phyloP scores from a whole-genome alignment of 2,329 filamentous ascomycete species.

The Colletotrichum horii region DNA sequence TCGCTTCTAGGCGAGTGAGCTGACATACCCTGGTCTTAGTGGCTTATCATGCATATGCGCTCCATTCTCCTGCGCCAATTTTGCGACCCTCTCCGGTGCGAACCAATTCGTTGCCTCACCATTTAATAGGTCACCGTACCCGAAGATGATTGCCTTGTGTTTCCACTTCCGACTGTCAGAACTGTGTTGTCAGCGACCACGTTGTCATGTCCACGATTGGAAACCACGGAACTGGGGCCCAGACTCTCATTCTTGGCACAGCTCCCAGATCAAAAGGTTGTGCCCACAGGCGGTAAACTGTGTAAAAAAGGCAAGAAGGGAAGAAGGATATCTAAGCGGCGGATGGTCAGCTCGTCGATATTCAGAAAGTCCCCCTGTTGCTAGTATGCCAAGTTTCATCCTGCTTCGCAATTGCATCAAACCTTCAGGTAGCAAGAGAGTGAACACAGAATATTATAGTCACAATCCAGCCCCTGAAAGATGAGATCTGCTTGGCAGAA shows the following conservation, averaged over 20 bases:
- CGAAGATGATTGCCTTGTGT: neutral
- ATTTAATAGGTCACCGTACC: neutral
- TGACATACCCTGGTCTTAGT: neutral
- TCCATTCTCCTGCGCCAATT: neutral
- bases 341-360: neutral
- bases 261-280: neutral
- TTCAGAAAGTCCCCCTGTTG: neutral
- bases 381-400: neutral
- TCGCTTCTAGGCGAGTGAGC: neutral
- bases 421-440: neutral
- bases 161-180: neutral
- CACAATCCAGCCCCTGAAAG: neutral
- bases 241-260: neutral
- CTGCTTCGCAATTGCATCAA: neutral
- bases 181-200: neutral
- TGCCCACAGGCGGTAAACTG: too few species aligned
- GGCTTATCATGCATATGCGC: neutral
- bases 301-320: too few species aligned
- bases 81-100: neutral
- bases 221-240: neutral
- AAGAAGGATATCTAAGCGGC: neutral
- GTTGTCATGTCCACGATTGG: neutral
- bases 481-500: neutral
- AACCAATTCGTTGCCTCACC: neutral
- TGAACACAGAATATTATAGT: neutral